A percentile compares a stretch with the other conserved stretches of the same genome.
Conservation (phyloP, 2,329 filamentous ascomycete genomes). For the Diplocarpon rosae region DNA sequence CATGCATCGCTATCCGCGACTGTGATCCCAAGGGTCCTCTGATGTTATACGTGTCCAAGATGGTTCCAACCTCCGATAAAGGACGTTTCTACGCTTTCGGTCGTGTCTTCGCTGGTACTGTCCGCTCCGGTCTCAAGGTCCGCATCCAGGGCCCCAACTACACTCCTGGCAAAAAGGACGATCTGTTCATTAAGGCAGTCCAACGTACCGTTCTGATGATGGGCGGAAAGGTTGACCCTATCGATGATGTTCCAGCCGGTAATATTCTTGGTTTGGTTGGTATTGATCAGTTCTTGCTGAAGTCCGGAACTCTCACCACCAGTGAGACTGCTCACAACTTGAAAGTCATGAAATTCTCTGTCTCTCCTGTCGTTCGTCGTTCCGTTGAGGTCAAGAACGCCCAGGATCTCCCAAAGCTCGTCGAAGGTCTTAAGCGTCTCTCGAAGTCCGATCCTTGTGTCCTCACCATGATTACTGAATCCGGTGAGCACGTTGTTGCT, state of each 20-base stretch:
- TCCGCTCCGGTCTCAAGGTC: conserved; percentile 96
- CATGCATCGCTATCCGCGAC: conserved; percentile 93
- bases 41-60: conserved; percentile 99
- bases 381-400: conserved; percentile 99
- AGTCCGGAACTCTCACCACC: conserved; percentile 98
- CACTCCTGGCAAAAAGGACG: conserved; percentile 94
- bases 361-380: conserved; percentile 95
- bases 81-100: conserved; percentile 99
- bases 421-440: conserved; percentile 99
- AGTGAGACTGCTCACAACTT: conserved; percentile 97
- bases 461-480: conserved; percentile 76
- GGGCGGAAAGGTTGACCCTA: conserved; percentile 97
- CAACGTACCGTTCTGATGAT: conserved; percentile 99
- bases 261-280: conserved; percentile 99
- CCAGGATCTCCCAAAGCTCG: conserved; percentile 97
- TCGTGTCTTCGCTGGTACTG: conserved; percentile 99
- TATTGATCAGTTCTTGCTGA: conserved; percentile 99
- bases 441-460: conserved; percentile 99
- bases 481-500: conserved; percentile 97
- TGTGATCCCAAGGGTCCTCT: conserved; percentile 96
- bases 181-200: conserved; percentile 98
- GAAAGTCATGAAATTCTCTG: conserved; percentile 99
- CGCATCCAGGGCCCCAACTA: conserved; percentile 99
- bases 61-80: conserved; percentile 99
- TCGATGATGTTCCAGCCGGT: conserved; percentile 96